phyloP scores from a whole-genome alignment of 2,329 filamentous ascomycete species.

The Rhynchosporium graminicola region DNA sequence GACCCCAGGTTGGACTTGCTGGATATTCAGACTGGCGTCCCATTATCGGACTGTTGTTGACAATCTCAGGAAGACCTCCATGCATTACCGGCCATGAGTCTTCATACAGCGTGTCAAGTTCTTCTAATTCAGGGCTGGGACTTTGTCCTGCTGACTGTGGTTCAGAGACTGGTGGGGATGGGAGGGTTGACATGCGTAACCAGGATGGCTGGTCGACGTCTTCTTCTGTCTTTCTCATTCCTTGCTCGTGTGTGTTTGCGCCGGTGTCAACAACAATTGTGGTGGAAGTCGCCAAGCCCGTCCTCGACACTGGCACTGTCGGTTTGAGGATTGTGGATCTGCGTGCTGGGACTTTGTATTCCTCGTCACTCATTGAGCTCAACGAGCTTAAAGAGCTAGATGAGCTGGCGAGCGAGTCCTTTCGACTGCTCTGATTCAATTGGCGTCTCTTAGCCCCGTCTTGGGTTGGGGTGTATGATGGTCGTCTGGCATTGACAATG shows the following conservation, averaged over 20 bases:
- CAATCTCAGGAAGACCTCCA: conserved; percentile 28
- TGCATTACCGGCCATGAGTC: conserved; percentile 35
- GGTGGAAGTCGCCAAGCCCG: conserved; percentile 28
- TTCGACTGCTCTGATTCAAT: conserved; percentile 27
- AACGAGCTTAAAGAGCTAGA: conserved; percentile 1
- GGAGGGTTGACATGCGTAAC: conserved; percentile 30
- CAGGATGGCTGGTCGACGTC: conserved; percentile 26
- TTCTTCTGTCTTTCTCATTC: conserved; percentile 4
- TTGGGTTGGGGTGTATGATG: conserved; percentile 36
- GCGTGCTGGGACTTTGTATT: neutral
- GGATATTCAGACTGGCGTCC: conserved; percentile 34
- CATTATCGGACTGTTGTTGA: conserved; percentile 25
- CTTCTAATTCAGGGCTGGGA: conserved; percentile 21
- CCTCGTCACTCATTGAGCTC: neutral
- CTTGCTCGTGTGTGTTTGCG: conserved; percentile 3
- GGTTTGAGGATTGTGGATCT: conserved; percentile 20
- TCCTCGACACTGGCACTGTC: conserved; percentile 30
- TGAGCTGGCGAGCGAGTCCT: conserved; percentile 18
- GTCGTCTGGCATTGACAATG: conserved; percentile 46
- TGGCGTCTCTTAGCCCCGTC: conserved; percentile 35
- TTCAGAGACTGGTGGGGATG: conserved; percentile 36
- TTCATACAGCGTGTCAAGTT: conserved; percentile 39
- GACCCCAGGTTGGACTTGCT: conserved; percentile 35
- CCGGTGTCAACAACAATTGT: conserved; percentile 33
- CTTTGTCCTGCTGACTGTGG: conserved; percentile 21